Conservation (phyloP, 768 basidiomycete genomes). For the Mycena polygramma region DNA sequence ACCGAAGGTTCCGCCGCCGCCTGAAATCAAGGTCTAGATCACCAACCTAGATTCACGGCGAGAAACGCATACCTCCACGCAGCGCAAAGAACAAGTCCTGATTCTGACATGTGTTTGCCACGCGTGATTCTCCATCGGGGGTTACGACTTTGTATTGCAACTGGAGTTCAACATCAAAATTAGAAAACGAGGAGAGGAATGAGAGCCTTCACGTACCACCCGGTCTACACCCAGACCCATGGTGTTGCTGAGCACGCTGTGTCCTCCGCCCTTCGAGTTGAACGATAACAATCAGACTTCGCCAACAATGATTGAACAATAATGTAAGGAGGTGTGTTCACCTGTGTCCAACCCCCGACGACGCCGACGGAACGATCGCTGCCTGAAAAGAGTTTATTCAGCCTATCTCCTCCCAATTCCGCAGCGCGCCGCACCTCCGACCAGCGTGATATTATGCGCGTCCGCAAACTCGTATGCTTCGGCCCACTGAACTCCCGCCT, state of each 20-base stretch:
- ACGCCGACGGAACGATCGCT: conserved; percentile 57
- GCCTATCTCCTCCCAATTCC: not conserved
- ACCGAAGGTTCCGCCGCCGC: conserved; percentile 61
- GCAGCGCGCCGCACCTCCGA: conserved; percentile 50
- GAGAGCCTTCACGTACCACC: conserved; percentile 50
- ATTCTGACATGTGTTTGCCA: conserved; percentile 63
- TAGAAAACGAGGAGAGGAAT: not conserved
- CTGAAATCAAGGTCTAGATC: conserved; percentile 30
- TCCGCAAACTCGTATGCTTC: conserved; percentile 61
- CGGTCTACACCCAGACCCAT: conserved; percentile 63
- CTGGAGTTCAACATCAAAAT: conserved; percentile 37
- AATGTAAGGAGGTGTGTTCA: not conserved
- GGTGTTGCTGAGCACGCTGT: conserved; percentile 56
- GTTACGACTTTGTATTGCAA: conserved; percentile 67
- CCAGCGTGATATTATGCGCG: conserved; percentile 57
- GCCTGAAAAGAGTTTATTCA: conserved; percentile 34
- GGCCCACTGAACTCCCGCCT: conserved; percentile 62
- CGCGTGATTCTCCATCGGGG: conserved; percentile 61
- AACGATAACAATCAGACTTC: too few relatives aligned
- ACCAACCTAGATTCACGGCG: conserved; percentile 2
- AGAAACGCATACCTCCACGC: conserved; percentile 51
- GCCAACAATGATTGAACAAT: too few relatives aligned
- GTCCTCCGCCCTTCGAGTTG: conserved; percentile 55
- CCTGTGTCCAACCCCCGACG: conserved; percentile 18
- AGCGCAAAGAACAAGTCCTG: conserved; percentile 68